Conservation (phyloP, 2,329 filamentous ascomycete species). For the Colletotrichum lentis region DNA sequence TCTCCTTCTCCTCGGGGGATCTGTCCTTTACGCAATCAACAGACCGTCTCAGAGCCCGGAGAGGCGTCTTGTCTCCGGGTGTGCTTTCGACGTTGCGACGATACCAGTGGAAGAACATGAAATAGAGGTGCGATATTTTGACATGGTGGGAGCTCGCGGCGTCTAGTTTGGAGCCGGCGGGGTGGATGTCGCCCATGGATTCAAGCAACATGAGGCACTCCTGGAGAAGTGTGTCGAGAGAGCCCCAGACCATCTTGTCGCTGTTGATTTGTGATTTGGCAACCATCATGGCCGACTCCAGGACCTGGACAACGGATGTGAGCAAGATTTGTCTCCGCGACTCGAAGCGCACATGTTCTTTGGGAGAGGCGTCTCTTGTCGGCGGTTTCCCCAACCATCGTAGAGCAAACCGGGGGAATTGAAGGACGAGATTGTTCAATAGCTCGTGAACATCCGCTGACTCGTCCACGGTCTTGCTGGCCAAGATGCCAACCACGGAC, state of each 20-base stretch:
- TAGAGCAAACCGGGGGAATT: slow-evolving; percentile 67
- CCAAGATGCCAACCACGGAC: slow-evolving; percentile 60
- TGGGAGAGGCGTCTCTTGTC: slow-evolving; percentile 59
- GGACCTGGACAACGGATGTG: slow-evolving; percentile 61
- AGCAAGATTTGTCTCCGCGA: slow-evolving; percentile 63
- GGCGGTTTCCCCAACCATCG: slow-evolving; percentile 70
- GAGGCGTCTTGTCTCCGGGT: slow-evolving; percentile 52
- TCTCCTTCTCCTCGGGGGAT: slow-evolving; percentile 62
- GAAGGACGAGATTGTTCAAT: slow-evolving; percentile 65
- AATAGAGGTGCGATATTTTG: slow-evolving; percentile 77
- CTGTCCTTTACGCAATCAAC: slow-evolving; percentile 68
- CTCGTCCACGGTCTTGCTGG: slow-evolving; percentile 7
- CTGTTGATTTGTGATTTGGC: slow-evolving; percentile 62
- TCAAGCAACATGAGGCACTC: slow-evolving; percentile 65
- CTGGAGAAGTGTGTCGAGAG: slow-evolving; percentile 64
- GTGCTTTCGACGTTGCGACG: slow-evolving; percentile 49
- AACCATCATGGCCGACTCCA: slow-evolving; percentile 69
- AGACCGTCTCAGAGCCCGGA: slow-evolving; percentile 69
- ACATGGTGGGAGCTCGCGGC: slow-evolving; percentile 60
- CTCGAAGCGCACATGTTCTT: slow-evolving; percentile 68
- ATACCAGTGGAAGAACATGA: slow-evolving; percentile 55
- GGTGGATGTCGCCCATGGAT: slow-evolving; percentile 55
- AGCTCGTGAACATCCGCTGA: slow-evolving; percentile 44
- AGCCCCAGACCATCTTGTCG: slow-evolving; percentile 59
- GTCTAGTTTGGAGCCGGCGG: slow-evolving; percentile 42